phyloP scores from a whole-genome alignment of 441 rosid species.

The Syzygium syzygioides region DNA sequence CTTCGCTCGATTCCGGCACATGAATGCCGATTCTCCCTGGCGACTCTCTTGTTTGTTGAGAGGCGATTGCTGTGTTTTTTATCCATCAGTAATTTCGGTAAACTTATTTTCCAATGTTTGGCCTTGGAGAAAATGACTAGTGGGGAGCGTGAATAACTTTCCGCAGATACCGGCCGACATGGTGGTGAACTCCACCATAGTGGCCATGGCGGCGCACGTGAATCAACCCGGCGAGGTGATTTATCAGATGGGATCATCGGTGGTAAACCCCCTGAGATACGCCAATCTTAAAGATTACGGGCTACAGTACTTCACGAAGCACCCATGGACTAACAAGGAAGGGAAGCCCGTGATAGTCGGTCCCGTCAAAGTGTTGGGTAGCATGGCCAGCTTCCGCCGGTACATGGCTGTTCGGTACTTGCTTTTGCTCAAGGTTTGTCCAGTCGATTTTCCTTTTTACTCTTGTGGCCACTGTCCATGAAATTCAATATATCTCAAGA shows the following conservation, averaged over 20 bases:
- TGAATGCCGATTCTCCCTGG: background rate
- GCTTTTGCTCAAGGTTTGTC: conserved; percentile 55
- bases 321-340: conserved; percentile 73
- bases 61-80: background rate
- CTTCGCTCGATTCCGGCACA: background rate
- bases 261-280: conserved; percentile 47
- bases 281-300: conserved; percentile 41
- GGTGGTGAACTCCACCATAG: conserved; percentile 79
- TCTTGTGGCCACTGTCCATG: background rate
- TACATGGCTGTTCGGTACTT: conserved; percentile 69
- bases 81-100: background rate
- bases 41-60: background rate
- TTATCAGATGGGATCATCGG: conserved; percentile 79
- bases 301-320: conserved; percentile 45
- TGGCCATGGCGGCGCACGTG: conserved; percentile 51
- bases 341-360: conserved; percentile 73
- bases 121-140: background rate
- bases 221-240: conserved; percentile 23
- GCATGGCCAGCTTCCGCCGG: conserved; percentile 66
- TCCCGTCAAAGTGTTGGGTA: conserved; percentile 33
- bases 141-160: background rate
- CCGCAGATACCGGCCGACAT: conserved; percentile 81
- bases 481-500: background rate
- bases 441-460: background rate
- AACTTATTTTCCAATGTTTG: background rate